Percentiles rank a stretch among this genome's conserved stretches.
Evolutionary conservation across 225 moss, liverwort and hornwort species (phyloP).

Genomic region (Physcomitrellopsis africana): DNA sequence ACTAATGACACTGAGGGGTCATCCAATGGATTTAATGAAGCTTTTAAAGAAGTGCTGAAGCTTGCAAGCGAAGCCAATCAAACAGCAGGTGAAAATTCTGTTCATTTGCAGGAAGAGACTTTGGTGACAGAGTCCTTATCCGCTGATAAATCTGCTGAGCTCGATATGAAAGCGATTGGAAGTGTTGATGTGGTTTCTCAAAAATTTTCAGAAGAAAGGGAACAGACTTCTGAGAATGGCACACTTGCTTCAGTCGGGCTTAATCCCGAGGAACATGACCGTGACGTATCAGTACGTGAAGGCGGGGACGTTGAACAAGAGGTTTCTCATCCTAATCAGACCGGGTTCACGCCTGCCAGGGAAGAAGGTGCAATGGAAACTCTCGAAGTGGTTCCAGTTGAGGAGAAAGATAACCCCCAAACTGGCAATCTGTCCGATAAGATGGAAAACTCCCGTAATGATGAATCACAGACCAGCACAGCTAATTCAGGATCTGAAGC

Average conservation of each 20-base stretch:
- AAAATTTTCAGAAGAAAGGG: constrained; percentile 8
- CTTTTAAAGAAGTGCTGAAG: constrained; percentile 44
- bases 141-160: constrained; percentile 21
- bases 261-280: constrained; percentile 24
- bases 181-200: constrained; percentile 14
- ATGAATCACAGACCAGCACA: not conserved
- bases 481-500: not conserved
- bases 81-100: constrained; percentile 31
- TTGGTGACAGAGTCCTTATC: constrained; percentile 24
- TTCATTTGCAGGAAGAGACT: constrained; percentile 31
- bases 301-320: not conserved
- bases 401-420: constrained; percentile 6
- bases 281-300: constrained; percentile 1
- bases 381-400: not conserved
- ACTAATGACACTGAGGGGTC: constrained; percentile 14
- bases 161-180: constrained; percentile 26
- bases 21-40: constrained; percentile 27
- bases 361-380: constrained; percentile 14
- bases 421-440: constrained; percentile 3
- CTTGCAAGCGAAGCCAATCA: constrained; percentile 39
- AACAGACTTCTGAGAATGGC: constrained; percentile 5
- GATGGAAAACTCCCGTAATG: constrained; percentile 1
- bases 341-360: not conserved
- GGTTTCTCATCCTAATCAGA: constrained; percentile 16
- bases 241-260: not conserved